These are phyloP conservation scores for Penicillium sp. DNA, from an alignment of 2,329 filamentous ascomycete genomes.

Conservation along the genomic window DNA sequence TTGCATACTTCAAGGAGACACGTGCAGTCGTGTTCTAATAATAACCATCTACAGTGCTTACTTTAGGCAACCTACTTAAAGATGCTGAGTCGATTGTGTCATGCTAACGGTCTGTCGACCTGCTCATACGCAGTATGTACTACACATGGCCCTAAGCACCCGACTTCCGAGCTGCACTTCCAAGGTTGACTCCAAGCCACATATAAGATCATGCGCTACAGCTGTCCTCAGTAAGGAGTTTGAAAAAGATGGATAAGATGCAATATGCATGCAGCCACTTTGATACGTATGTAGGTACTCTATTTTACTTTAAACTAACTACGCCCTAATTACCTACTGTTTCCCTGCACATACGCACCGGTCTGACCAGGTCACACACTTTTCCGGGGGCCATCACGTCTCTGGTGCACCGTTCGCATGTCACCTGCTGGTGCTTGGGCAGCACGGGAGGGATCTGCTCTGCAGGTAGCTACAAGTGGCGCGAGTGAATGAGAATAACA, in stretches of 20 bases:
- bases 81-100: neutral
- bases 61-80: neutral
- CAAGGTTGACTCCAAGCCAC: neutral
- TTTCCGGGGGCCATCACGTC: too few relatives aligned
- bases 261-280: neutral
- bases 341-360: too few relatives aligned
- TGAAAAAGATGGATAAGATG: neutral
- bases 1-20: neutral
- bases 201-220: neutral
- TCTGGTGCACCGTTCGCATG: too few relatives aligned
- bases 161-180: too few relatives aligned
- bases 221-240: neutral
- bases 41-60: neutral
- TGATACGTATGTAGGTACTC: neutral
- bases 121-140: neutral
- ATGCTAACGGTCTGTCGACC: neutral
- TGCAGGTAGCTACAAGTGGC: neutral
- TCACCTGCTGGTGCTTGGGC: too few relatives aligned
- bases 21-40: neutral
- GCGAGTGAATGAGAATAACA: neutral
- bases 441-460: neutral
- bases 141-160: too few relatives aligned
- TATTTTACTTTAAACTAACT: slow-evolving; percentile 3
- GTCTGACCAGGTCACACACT: too few relatives aligned
- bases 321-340: too few relatives aligned